Base-by-base conservation (phyloP, 345 rosid species). In the Gossypium rotundifolium region DNA sequence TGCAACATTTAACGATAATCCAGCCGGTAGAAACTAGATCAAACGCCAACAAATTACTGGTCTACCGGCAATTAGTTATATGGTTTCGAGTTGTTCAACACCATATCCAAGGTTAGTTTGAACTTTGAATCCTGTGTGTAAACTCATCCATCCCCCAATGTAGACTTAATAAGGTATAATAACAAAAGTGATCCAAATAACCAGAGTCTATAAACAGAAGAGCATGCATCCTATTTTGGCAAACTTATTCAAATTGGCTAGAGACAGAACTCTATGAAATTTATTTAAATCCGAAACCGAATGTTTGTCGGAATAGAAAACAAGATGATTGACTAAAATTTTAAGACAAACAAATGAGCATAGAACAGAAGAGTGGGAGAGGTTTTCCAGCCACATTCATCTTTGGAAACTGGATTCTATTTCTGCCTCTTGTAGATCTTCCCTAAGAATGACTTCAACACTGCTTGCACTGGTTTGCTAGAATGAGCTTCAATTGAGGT, bases 361-460 rank as follows among this genome's bases (percentile, higher is more conserved):
- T 48, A 73, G 45, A 61, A 70, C 22, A 20, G 38, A 62, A 53
- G 60, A 73, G 25, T 20, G 49, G 60, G 68, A 64, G 60, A 74
- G 58, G 74, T 22, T 17, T 74, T 17, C 44, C 45, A 10, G 23
- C 57, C 18, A 57, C 20, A 23, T 38, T 22, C 52, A 27, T 51
- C 40, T 22, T 13, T 27, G 44, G 42, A 59, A 44, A 55, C 49
- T 45, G 17, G 23, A 72, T 11, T 63, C 81, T 82, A 88, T 79
- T 88, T 91, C 79, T 87, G 86, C 80, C 98, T 91, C 92, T 91
- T 89, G 89, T 91, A 93, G 78, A 93, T 93, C 85, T 93, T 93
- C 11, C 79, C 92, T 88, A 89, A 71, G 81, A 93, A 93, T 2
- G 97, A 89, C 85, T 88, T 91, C 84, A 93, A 85, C 78, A 93